Base-by-base conservation (phyloP, 129 eudicot species). In the Gnaphalium uliginosum region DNA sequence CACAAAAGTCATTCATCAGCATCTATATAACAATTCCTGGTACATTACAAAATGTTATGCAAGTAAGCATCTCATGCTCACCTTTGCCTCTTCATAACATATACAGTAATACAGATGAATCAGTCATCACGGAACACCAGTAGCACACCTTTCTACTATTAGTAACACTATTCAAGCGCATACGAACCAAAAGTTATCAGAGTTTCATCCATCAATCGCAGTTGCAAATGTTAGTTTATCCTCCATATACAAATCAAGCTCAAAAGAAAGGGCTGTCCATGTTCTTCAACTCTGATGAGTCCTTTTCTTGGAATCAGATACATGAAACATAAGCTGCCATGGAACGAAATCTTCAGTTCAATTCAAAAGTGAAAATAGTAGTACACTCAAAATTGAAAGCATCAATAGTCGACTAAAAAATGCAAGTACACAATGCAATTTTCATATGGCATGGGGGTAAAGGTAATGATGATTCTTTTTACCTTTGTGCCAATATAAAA, bases 401-500 rank as follows among this genome's bases (percentile, higher is more conserved):
- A 48, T 50, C 48, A 29, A 4, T 50, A 70, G n/a, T 25, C 32
- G 6, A 53, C 32, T 21, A 6, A 67, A 51, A 65, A 25, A 46
- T 23, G 66, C 5, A 53, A 53, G n/a, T 30, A 29, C 9, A 69
- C 37, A 41, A 4, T 62, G 39, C 24, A 8, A 59, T 75, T 26
- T 74, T 29, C 35, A 58, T 25, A 50, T 15, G 39, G 27, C 18
- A 62, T 14, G 5, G 21, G 29, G 72, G 21, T 15, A 17, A 35
- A 21, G 18, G 60, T 39, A 39, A 25, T 46, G 39, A 32, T 62
- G 68, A 56, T 37, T 72, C 14, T 71, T 67, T 71, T 67, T 71
- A 91, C 97, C 97, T 91, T 91, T 21, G 97, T 91, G 75, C 97
- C 97, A 24, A 88, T 79, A 75, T 91, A 91, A 73, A 88, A 91